These are phyloP conservation scores for Pseudogymnoascus sp. DNA, from an alignment of 2,329 filamentous ascomycete species.

Conservation along the genomic window DNA sequence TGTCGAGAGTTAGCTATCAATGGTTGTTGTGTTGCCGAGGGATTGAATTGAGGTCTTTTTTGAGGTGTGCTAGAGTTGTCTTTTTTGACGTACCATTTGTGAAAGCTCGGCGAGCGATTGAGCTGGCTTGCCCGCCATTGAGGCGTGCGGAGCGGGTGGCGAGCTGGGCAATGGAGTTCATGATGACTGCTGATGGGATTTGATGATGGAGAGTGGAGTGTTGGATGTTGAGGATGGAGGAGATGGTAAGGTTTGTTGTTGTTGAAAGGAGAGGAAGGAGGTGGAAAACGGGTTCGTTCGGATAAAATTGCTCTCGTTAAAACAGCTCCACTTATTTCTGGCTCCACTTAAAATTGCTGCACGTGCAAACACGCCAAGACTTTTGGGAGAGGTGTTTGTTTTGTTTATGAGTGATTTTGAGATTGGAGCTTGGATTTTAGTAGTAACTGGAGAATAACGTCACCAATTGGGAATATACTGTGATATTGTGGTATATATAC, in stretches of 20 bases:
- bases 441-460: background rate
- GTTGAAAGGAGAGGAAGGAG: slow-evolving; percentile 10
- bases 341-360: slow-evolving; percentile 8
- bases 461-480: background rate
- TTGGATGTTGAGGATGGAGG: slow-evolving; percentile 7
- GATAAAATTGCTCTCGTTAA: slow-evolving; percentile 9
- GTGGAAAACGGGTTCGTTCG: slow-evolving; percentile 8
- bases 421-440: background rate
- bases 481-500: background rate
- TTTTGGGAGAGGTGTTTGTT: background rate
- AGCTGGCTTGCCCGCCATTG: slow-evolving; percentile 21
- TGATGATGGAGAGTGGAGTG: slow-evolving; percentile 15
- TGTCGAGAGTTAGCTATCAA: slow-evolving; percentile 15
- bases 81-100: slow-evolving; percentile 21
- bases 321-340: slow-evolving; percentile 1
- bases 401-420: background rate
- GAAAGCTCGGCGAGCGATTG: slow-evolving; percentile 23
- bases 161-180: slow-evolving; percentile 22
- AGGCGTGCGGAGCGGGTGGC: slow-evolving; percentile 17
- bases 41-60: background rate
- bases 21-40: background rate
- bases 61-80: background rate
- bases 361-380: slow-evolving; percentile 7
- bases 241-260: slow-evolving; percentile 4
- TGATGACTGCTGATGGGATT: slow-evolving; percentile 21